Percentiles rank a stretch among this genome's conserved stretches.
Conservation (phyloP, 805 yeast genomes). For the Suhomyces canberraensis region DNA sequence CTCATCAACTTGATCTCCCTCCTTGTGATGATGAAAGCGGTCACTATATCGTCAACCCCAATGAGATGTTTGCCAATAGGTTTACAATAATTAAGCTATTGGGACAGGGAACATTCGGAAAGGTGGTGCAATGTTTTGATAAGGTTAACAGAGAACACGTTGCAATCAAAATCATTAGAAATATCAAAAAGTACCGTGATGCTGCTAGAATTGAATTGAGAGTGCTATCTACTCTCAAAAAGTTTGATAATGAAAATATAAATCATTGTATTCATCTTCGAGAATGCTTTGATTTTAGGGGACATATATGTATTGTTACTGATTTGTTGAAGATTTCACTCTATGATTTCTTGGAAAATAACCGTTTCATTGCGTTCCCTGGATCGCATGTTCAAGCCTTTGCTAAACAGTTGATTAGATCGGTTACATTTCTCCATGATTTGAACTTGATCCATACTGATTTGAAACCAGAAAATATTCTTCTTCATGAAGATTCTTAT, state of each 20-base stretch:
- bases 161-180: conserved; percentile 89
- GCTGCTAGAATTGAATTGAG: conserved; percentile 92
- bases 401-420: conserved; percentile 77
- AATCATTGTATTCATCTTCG: conserved; percentile 81
- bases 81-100: conserved; percentile 64
- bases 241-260: conserved; percentile 62
- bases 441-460: conserved; percentile 92
- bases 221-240: conserved; percentile 69
- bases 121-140: conserved; percentile 83
- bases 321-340: conserved; percentile 81
- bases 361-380: conserved; percentile 86
- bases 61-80: conserved; percentile 68
- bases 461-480: conserved; percentile 91
- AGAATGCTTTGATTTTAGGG: conserved; percentile 88
- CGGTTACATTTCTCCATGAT: conserved; percentile 87
- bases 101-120: conserved; percentile 94
- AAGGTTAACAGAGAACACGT: conserved; percentile 54
- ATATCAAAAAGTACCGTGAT: conserved; percentile 90
- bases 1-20: conserved; percentile 24
- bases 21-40: conserved; percentile 70
- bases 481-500: conserved; percentile 56
- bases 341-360: conserved; percentile 84
- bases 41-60: conserved; percentile 60
- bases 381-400: conserved; percentile 90
- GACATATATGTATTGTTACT: conserved; percentile 92